These are phyloP conservation scores for Brettanomyces custersianus DNA, from an alignment of 805 yeast species.

Conservation along the genomic window DNA sequence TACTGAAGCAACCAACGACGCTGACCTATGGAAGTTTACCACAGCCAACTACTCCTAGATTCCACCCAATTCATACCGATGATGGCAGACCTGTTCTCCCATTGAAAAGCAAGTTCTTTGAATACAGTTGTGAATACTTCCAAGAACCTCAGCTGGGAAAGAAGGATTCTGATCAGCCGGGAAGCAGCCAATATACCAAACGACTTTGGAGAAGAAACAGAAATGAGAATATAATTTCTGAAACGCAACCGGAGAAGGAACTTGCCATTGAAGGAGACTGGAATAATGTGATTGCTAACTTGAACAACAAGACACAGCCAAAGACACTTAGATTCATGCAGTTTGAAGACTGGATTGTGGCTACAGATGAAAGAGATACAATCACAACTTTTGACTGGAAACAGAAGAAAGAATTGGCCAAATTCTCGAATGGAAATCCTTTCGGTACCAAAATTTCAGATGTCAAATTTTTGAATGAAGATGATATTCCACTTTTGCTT, in stretches of 20 bases:
- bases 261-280: conserved; percentile 79
- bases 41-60: conserved; percentile 52
- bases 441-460: conserved; percentile 86
- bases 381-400: conserved; percentile 88
- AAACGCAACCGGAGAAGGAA: conserved; percentile 85
- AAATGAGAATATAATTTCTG: conserved; percentile 77
- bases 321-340: conserved; percentile 75
- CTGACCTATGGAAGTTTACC: conserved; percentile 34
- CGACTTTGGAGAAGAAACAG: conserved; percentile 85
- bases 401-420: conserved; percentile 42
- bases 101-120: conserved; percentile 54
- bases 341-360: conserved; percentile 75
- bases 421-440: conserved; percentile 79
- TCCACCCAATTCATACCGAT: conserved; percentile 23
- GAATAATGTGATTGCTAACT: conserved; percentile 50
- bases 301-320: conserved; percentile 76
- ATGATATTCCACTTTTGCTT: conserved; percentile 75
- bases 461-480: conserved; percentile 80
- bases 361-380: conserved; percentile 77
- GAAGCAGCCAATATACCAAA: conserved; percentile 74
- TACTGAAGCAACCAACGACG: conserved; percentile 18
- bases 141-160: conserved; percentile 93
- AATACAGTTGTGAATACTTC: conserved; percentile 80
- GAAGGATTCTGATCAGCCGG: conserved; percentile 82
- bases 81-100: conserved; percentile 40